Conservation (phyloP, 2,329 filamentous ascomycete species). For the Blastomyces percursus region DNA sequence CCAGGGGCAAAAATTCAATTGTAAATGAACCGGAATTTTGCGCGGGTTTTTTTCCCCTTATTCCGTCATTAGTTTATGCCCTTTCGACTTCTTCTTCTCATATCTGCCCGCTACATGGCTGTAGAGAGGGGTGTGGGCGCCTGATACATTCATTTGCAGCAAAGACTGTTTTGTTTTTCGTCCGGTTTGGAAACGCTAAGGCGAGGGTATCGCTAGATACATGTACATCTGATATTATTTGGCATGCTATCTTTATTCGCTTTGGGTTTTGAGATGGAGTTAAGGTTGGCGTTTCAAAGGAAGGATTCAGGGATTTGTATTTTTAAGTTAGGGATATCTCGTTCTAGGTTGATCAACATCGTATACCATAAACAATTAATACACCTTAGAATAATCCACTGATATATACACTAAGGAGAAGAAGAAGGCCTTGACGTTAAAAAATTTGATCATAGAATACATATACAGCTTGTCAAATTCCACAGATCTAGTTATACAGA, state of each 20-base stretch:
- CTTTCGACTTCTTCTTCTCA: background rate
- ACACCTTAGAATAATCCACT: too few species aligned
- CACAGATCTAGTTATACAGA: conserved; percentile 4
- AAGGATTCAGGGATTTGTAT: background rate
- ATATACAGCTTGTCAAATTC: background rate
- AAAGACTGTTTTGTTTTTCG: background rate
- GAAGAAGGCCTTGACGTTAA: background rate
- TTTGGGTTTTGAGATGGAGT: background rate
- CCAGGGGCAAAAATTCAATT: conserved; percentile 49
- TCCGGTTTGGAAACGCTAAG: background rate
- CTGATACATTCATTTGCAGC: too few species aligned
- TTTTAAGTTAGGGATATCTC: too few species aligned
- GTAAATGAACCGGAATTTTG: background rate
- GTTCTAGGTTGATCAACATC: too few species aligned
- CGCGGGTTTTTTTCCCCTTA: too few species aligned
- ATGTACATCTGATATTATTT: background rate
- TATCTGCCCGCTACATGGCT: background rate
- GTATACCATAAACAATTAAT: background rate
- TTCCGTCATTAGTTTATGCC: background rate
- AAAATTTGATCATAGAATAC: background rate
- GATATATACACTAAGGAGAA: background rate
- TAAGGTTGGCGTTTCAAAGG: background rate
- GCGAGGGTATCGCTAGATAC: background rate
- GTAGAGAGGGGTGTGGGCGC: background rate
- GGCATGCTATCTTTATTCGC: too few species aligned